Conservation (phyloP, 2,329 filamentous ascomycete species). For the Xylaria sp. region DNA sequence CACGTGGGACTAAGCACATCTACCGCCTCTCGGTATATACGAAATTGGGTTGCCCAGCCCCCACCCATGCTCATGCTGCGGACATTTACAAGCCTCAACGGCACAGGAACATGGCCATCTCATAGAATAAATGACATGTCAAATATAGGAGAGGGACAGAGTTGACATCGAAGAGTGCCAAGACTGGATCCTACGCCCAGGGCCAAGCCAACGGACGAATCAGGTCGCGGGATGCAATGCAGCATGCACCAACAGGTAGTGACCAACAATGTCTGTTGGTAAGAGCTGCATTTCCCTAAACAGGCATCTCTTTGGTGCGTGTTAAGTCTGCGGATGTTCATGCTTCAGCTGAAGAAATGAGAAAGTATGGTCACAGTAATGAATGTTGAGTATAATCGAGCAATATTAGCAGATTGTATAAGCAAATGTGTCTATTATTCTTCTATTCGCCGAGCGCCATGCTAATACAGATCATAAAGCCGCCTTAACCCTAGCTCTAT, state of each 20-base stretch:
- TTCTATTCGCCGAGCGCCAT: constrained; percentile 15
- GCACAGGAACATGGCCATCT: too few relatives aligned
- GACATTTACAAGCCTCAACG: too few relatives aligned
- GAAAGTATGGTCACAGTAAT: not conserved
- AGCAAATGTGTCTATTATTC: constrained; percentile 7
- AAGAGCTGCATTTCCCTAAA: constrained; percentile 7
- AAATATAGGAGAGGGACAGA: too few relatives aligned
- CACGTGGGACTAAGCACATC: too few relatives aligned
- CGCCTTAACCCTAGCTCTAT: constrained; percentile 16
- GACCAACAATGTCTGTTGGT: constrained; percentile 1
- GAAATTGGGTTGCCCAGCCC: too few relatives aligned
- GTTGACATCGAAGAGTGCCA: too few relatives aligned
- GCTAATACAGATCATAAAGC: constrained; percentile 17
- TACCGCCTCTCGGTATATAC: too few relatives aligned
- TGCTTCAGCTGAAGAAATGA: not conserved
- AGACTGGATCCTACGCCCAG: too few relatives aligned
- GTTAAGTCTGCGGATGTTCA: not conserved
- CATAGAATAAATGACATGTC: too few relatives aligned
- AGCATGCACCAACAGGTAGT: not conserved
- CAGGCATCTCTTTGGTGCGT: not conserved
- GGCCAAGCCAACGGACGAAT: not conserved
- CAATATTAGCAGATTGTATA: not conserved
- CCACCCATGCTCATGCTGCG: too few relatives aligned
- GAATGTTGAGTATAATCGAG: not conserved
- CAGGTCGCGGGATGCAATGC: not conserved